Conservation (phyloP, 805 yeast species). For the Wickerhamiella dianesei region DNA sequence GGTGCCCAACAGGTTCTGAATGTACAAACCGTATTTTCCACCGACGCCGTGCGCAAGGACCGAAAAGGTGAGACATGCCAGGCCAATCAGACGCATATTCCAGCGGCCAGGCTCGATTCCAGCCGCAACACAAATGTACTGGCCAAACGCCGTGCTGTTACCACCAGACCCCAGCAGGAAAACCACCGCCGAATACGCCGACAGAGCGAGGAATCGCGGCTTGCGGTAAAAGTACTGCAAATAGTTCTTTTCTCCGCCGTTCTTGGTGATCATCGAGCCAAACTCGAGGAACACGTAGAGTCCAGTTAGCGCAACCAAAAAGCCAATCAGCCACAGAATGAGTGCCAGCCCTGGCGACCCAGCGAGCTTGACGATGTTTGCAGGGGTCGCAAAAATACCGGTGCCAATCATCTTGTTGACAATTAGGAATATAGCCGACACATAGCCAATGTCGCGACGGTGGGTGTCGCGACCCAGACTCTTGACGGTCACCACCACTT, state of each 20-base stretch:
- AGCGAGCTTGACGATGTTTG: slow-evolving; percentile 36
- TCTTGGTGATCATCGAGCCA: slow-evolving; percentile 60
- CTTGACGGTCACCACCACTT: not conserved
- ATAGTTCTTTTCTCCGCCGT: slow-evolving; percentile 78
- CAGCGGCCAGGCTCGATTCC: slow-evolving; percentile 53
- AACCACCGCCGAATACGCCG: slow-evolving; percentile 52
- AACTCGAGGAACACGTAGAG: slow-evolving; percentile 65
- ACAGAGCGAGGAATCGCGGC: slow-evolving; percentile 55
- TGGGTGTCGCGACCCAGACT: not conserved
- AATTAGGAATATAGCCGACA: slow-evolving; percentile 51
- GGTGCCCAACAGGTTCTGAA: slow-evolving; percentile 54
- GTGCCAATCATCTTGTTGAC: slow-evolving; percentile 64
- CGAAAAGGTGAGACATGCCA: slow-evolving; percentile 59
- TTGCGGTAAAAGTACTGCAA: slow-evolving; percentile 53
- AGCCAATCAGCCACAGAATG: slow-evolving; percentile 63
- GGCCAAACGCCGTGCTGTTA: slow-evolving; percentile 68
- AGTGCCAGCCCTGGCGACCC: slow-evolving; percentile 68
- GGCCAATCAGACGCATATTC: slow-evolving; percentile 66
- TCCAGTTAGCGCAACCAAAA: slow-evolving; percentile 51
- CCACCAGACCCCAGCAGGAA: slow-evolving; percentile 68
- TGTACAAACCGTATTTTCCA: slow-evolving; percentile 50
- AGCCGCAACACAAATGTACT: slow-evolving; percentile 63
- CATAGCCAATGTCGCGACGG: slow-evolving; percentile 28
- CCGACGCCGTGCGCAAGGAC: slow-evolving; percentile 47
- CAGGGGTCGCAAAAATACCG: slow-evolving; percentile 62